Percentiles rank a stretch among this genome's conserved stretches.
Evolutionary conservation across 164 flowering plant genomes (phyloP).

Genomic region (Santalum album): DNA sequence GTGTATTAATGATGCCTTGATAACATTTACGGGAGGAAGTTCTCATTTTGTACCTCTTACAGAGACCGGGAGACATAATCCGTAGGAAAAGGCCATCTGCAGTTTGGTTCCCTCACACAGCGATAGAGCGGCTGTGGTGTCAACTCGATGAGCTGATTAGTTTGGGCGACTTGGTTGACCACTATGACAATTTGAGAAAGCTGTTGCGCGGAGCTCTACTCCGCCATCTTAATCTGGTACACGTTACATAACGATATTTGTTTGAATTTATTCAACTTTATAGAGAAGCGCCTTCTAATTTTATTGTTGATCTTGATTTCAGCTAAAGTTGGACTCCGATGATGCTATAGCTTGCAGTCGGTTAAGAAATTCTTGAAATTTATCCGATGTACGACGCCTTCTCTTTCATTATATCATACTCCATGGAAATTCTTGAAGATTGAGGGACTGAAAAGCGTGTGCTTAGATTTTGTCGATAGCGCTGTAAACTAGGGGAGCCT

Average conservation of each 20-base stretch:
- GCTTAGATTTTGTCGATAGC: too few relatives aligned
- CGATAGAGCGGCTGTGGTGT: constrained; percentile 68
- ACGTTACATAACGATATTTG: not conserved
- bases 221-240: constrained; percentile 69
- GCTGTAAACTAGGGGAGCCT: too few relatives aligned
- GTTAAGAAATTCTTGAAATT: not conserved
- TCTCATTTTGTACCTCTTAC: constrained; percentile 15
- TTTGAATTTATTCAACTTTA: not conserved
- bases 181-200: constrained; percentile 58
- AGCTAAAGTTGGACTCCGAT: constrained; percentile 63
- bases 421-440: too few relatives aligned
- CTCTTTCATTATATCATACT: too few relatives aligned
- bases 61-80: constrained; percentile 67
- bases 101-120: constrained; percentile 84
- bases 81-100: constrained; percentile 70
- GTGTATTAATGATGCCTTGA: too few relatives aligned
- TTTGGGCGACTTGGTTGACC: constrained; percentile 63
- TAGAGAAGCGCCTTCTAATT: not conserved
- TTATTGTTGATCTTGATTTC: constrained; percentile 12
- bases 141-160: constrained; percentile 51
- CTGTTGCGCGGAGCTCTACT: constrained; percentile 52
- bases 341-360: constrained; percentile 38
- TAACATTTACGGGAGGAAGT: not conserved
- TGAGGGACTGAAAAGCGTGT: too few relatives aligned
- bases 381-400: too few relatives aligned